phyloP scores from a whole-genome alignment of 2,329 filamentous ascomycete species.

The Trichoderma guizhouense region DNA sequence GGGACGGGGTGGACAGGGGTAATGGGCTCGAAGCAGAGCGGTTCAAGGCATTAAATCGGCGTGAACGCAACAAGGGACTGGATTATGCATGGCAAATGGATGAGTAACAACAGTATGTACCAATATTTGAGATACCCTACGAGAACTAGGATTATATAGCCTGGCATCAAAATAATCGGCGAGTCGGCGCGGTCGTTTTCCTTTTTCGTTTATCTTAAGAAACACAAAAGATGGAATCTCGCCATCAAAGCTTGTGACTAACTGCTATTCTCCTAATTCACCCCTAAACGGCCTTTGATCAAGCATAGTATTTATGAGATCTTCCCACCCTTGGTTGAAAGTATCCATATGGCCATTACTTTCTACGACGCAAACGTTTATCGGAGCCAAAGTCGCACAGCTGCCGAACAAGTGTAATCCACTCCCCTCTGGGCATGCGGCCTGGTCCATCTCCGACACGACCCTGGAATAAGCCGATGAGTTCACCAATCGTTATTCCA shows the following conservation, averaged over 20 bases:
- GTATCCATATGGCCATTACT: slow-evolving; percentile 22
- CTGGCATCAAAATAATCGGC: neutral
- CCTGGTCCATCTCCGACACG: slow-evolving; percentile 52
- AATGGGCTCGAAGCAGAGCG: slow-evolving; percentile 93
- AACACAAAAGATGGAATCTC: neutral
- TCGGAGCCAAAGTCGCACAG: slow-evolving; percentile 52
- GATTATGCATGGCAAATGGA: slow-evolving; percentile 98
- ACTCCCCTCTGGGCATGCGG: slow-evolving; percentile 52
- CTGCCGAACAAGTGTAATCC: slow-evolving; percentile 58
- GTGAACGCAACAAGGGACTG: slow-evolving; percentile 71
- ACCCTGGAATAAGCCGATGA: slow-evolving; percentile 53
- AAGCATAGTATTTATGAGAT: neutral
- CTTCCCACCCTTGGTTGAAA: neutral
- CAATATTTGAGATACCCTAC: slow-evolving; percentile 9
- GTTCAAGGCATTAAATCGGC: slow-evolving; percentile 81
- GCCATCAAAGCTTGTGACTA: neutral
- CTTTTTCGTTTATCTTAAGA: neutral
- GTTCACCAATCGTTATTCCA: slow-evolving; percentile 52
- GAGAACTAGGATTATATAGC: neutral
- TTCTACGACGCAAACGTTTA: slow-evolving; percentile 48
- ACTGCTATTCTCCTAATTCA: neutral
- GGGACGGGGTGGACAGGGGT: slow-evolving; percentile 93
- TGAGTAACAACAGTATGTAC: slow-evolving; percentile 51
- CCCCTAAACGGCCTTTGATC: neutral
- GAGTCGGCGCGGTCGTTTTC: neutral